Evolutionary conservation across 768 basidiomycete genomes (phyloP).

Genomic region (Collybiopsis confluens): DNA sequence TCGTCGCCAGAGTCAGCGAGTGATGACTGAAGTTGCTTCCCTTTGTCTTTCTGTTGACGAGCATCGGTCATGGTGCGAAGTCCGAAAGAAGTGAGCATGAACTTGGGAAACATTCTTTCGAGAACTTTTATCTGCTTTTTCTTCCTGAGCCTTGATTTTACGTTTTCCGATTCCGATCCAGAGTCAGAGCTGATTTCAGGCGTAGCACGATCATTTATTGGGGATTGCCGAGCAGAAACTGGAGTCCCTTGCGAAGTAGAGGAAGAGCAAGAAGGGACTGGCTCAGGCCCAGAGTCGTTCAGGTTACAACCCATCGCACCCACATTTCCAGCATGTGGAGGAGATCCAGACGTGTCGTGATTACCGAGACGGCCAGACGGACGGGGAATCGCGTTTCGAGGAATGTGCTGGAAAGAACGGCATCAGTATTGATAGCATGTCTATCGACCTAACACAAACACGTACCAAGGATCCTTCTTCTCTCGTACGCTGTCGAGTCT

Average conservation of each 20-base stretch:
- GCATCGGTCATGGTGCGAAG: background rate
- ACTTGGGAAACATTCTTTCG: constrained; percentile 5
- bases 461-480: no score
- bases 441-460: no score
- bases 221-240: background rate
- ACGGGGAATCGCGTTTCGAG: no score
- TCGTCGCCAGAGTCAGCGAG: background rate
- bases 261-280: background rate
- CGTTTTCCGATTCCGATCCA: background rate
- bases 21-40: background rate
- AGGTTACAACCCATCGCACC: no score
- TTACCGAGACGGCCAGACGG: no score
- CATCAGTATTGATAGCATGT: no score
- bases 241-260: background rate
- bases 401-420: no score
- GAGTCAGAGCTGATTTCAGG: background rate
- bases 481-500: background rate
- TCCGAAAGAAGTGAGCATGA: constrained; percentile 5
- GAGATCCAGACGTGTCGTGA: no score
- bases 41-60: background rate
- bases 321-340: no score
- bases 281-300: no score
- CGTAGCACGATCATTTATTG: background rate
- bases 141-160: background rate
- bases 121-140: background rate